Percentiles rank a stretch among this genome's conserved stretches.
These are phyloP conservation scores for Kregervanrija delftensis DNA, from an alignment of 805 yeast genomes.

Conservation along the genomic window DNA sequence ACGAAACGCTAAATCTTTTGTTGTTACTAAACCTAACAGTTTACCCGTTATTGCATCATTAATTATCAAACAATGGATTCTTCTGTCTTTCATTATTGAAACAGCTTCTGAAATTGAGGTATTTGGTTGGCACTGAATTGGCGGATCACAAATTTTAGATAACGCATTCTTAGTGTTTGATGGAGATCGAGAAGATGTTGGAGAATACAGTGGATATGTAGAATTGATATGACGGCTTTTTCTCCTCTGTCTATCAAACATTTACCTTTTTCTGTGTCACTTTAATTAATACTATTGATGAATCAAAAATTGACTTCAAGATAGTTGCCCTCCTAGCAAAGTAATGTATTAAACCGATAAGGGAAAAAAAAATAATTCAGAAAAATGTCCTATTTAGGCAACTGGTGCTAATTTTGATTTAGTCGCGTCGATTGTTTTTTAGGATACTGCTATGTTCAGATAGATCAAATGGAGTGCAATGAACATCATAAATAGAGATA, in stretches of 20 bases:
- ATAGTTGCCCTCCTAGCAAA: no score
- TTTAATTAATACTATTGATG: background rate
- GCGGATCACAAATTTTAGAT: conserved; percentile 29
- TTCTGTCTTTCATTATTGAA: conserved; percentile 29
- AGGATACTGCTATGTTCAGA: no score
- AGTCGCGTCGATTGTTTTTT: no score
- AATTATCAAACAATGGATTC: conserved; percentile 37
- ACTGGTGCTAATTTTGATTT: no score
- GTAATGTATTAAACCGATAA: background rate
- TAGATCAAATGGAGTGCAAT: no score
- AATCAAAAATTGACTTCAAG: no score
- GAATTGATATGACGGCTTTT: background rate
- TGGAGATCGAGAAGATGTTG: background rate
- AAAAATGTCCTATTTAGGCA: background rate
- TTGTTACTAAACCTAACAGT: conserved; percentile 36
- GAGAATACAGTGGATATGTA: background rate
- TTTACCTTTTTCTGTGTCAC: background rate
- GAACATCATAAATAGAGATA: no score
- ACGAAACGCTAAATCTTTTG: conserved; percentile 40
- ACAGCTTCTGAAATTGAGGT: conserved; percentile 29
- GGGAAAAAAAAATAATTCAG: background rate
- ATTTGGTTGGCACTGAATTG: conserved; percentile 29
- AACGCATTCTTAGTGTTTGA: conserved; percentile 12
- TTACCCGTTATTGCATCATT: conserved; percentile 21
- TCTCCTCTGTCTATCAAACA: background rate